Conservation (phyloP, 352 stramenopile genomes). For the Globisporangium rhizosaccharum region DNA sequence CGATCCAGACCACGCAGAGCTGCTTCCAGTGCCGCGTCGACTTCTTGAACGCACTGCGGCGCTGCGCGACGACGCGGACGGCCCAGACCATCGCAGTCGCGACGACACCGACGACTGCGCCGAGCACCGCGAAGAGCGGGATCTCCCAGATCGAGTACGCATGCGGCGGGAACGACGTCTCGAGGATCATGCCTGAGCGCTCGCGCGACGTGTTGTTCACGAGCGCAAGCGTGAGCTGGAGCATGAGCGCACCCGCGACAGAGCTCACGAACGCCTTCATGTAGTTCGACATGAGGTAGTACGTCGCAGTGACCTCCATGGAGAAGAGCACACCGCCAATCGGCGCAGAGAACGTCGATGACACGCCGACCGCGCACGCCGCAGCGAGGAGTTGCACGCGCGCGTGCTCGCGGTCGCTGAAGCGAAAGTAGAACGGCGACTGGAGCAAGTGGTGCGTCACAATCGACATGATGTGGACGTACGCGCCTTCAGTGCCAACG, state of each 20-base stretch:
- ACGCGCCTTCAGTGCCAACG: constrained; percentile 97
- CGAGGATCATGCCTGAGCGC: constrained; percentile 39
- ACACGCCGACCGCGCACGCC: constrained; percentile 90
- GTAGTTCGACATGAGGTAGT: constrained; percentile 89
- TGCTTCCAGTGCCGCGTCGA: constrained; percentile 46
- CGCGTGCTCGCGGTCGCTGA: constrained; percentile 73
- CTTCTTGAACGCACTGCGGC: constrained; percentile 24
- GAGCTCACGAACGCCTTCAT: constrained; percentile 87
- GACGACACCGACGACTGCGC: constrained; percentile 49
- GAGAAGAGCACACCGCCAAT: constrained; percentile 94
- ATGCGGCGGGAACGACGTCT: constrained; percentile 39
- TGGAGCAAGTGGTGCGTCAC: constrained; percentile 89
- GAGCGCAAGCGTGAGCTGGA: constrained; percentile 61
- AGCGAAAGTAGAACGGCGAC: constrained; percentile 57
- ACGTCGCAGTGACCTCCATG: constrained; percentile 90
- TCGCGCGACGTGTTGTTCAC: constrained; percentile 51
- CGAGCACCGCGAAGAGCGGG: constrained; percentile 60
- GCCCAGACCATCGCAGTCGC: constrained; percentile 53
- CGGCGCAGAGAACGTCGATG: constrained; percentile 90
- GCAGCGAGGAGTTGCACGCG: constrained; percentile 87
- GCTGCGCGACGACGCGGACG: constrained; percentile 47
- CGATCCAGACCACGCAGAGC: constrained; percentile 52
- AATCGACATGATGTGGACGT: constrained; percentile 96
- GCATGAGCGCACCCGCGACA: constrained; percentile 67
- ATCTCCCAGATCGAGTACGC: constrained; percentile 70